A percentile compares a stretch with the other conserved stretches of the same genome.
Conservation (phyloP, 225 moss, liverwort and hornwort genomes). For the Polytrichum formosum region DNA sequence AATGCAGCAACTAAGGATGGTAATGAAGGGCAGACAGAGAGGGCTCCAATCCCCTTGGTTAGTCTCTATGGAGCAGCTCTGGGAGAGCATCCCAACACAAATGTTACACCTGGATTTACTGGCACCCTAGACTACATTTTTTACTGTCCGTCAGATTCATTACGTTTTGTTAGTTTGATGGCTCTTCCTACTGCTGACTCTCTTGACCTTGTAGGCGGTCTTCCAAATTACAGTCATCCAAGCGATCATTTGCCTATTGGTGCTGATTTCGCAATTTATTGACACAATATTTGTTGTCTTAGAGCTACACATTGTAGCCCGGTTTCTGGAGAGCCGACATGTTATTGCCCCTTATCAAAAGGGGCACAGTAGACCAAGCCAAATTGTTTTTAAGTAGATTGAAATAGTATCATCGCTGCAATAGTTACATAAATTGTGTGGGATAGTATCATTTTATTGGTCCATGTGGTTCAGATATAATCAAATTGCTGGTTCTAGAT, state of each 20-base stretch:
- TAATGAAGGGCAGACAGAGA: conserved; percentile 15
- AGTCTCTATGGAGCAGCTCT: conserved; percentile 64
- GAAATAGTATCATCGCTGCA: no score
- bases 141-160: conserved; percentile 54
- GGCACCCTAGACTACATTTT: conserved; percentile 91
- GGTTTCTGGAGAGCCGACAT: neutral
- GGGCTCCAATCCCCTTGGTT: conserved; percentile 49
- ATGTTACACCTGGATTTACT: conserved; percentile 79
- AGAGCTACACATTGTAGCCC: neutral
- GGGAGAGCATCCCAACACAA: conserved; percentile 71
- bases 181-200: conserved; percentile 52
- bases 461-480: no score
- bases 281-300: neutral
- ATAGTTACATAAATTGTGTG: no score
- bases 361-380: no score
- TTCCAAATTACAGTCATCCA: conserved; percentile 74
- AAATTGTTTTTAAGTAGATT: no score
- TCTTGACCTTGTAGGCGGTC: conserved; percentile 61
- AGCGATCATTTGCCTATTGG: conserved; percentile 95
- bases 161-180: conserved; percentile 51
- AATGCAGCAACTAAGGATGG: neutral
- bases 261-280: conserved; percentile 60
- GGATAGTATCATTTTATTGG: no score
- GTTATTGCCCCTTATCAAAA: no score
- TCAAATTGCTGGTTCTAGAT: no score